phyloP scores from a whole-genome alignment of 257 asterid species.

The Solanum lignicaule region DNA sequence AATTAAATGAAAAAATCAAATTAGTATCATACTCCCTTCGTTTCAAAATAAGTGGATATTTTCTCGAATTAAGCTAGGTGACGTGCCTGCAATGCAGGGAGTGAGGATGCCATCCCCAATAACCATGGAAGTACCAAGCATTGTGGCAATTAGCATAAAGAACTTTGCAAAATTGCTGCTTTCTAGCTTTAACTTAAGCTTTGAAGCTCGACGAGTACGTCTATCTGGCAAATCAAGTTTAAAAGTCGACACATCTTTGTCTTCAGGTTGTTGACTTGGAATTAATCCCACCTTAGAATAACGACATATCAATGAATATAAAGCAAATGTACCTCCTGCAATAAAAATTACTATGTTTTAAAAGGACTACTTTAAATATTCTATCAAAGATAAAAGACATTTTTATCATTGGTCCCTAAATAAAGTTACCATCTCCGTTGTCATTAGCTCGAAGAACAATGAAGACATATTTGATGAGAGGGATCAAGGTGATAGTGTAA shows the following conservation, averaged over 20 bases:
- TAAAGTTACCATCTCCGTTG: slow-evolving; percentile 20
- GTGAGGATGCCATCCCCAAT: slow-evolving; percentile 79
- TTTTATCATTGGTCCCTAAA: background rate
- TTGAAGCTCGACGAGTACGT: slow-evolving; percentile 22
- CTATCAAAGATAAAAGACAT: background rate
- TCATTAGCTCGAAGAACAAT: slow-evolving; percentile 27
- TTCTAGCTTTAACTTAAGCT: slow-evolving; percentile 28
- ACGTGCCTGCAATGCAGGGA: slow-evolving; percentile 11
- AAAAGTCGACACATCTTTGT: slow-evolving; percentile 36
- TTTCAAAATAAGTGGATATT: background rate
- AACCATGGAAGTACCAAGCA: slow-evolving; percentile 81
- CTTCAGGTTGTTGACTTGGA: slow-evolving; percentile 48
- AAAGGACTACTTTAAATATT: background rate
- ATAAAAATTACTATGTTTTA: background rate
- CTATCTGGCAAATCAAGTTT: slow-evolving; percentile 23
- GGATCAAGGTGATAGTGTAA: slow-evolving; percentile 20
- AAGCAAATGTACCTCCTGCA: slow-evolving; percentile 71
- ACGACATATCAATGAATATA: slow-evolving; percentile 57
- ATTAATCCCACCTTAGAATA: slow-evolving; percentile 43
- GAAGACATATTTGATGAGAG: slow-evolving; percentile 23
- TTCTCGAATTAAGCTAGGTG: background rate
- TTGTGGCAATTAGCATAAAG: slow-evolving; percentile 33
- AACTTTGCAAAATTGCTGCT: slow-evolving; percentile 22
- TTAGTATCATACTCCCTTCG: background rate
- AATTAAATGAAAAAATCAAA: background rate